These are phyloP conservation scores for Lactarius tabidus DNA, from an alignment of 768 basidiomycete species.

Conservation along the genomic window DNA sequence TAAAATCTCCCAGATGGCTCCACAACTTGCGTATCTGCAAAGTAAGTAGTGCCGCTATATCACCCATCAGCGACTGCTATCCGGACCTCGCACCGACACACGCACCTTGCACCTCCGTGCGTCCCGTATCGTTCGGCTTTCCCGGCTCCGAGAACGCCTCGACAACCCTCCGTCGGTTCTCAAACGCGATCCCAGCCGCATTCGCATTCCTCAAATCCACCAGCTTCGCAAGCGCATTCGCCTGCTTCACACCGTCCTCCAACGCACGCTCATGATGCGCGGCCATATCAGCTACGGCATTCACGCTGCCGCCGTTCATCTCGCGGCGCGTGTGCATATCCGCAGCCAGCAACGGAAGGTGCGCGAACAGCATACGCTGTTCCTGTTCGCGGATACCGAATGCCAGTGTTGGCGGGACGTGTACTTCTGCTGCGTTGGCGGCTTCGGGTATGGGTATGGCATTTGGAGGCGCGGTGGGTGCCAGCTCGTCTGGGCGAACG, in stretches of 20 bases:
- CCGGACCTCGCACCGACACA: too few relatives aligned
- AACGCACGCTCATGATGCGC: constrained; percentile 28
- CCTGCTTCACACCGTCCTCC: constrained; percentile 42
- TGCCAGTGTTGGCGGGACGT: constrained; percentile 50
- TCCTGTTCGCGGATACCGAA: constrained; percentile 63
- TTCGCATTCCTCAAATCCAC: constrained; percentile 87
- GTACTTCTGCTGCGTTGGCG: constrained; percentile 30
- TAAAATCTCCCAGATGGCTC: constrained; percentile 62
- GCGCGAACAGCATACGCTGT: constrained; percentile 60
- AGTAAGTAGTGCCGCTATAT: constrained; percentile 84
- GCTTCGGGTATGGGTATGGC: constrained; percentile 30
- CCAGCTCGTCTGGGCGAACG: constrained; percentile 27
- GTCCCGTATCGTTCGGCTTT: constrained; percentile 70
- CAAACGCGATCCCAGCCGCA: constrained; percentile 78
- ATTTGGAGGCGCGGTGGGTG: neutral
- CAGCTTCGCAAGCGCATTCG: constrained; percentile 57
- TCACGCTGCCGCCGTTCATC: neutral
- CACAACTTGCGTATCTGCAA: constrained; percentile 80
- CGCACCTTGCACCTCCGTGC: constrained; percentile 88
- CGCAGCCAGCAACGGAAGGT: constrained; percentile 55
- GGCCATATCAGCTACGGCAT: neutral
- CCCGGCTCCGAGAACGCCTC: constrained; percentile 68
- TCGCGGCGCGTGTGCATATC: constrained; percentile 14
- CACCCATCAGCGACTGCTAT: too few relatives aligned
- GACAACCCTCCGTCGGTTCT: constrained; percentile 79